Base-by-base conservation (phyloP, 768 basidiomycete genomes). In the Agaricus subrufescens region DNA sequence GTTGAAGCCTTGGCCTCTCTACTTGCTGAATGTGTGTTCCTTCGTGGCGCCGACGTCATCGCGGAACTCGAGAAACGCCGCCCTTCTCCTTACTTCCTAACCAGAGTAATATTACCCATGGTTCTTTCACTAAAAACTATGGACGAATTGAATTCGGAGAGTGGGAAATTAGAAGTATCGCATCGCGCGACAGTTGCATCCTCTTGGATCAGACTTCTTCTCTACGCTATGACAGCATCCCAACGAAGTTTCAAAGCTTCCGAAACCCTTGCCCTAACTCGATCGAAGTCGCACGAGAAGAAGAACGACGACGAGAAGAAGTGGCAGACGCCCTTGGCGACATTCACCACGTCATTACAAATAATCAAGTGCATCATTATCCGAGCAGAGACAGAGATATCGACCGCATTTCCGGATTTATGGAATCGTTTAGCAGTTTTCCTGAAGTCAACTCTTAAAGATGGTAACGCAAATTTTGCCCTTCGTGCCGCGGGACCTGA, bases 281-380 rank as follows among this genome's bases (percentile, higher is more conserved):
- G 79, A 11, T 73, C 78, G 1, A 81, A 79, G 61, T 78, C 80
- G 8, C 73, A 71, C 27, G 78, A 79, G 58, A 75, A 64, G 49
- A 63, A 62, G 23, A 51, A 12, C 5, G 50, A 58, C 4, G 59
- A 60, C 38, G 65, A 65, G 26, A 61, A 56, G n/a, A 65, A 64
- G 30, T 68, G 61, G 60, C 60, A 62, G 29, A 66, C 70, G 37
- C 71, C 75, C 25, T 63, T 79, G 42, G 71, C 78, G 27, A 69
- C 72, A 3, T 73, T 76, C 46, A 71, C 82, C 48, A 71, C 82
- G 0, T 80, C 82, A 0, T 63, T 91, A 26, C 89, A 90, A 65
- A 74, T 86, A 14, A 68, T 91, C 60, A 91, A 91, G 63, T 70
- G 82, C 30, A 78, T 90, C 60, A 60, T 88, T 14, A 69, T 89